phyloP scores from a whole-genome alignment of 305 asterid species.

The Fraxinus angustifolia region DNA sequence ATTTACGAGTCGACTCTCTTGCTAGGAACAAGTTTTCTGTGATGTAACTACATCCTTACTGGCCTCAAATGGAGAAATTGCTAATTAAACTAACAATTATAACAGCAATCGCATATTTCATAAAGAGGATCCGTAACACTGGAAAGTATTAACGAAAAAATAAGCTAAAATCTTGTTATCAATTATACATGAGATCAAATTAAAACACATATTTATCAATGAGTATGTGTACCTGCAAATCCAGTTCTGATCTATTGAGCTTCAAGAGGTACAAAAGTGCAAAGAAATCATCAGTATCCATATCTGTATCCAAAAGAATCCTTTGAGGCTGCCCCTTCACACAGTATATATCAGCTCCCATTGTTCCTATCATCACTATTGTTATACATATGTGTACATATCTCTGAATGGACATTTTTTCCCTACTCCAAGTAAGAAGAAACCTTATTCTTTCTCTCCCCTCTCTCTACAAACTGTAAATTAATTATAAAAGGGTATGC shows the following conservation, averaged over 20 bases:
- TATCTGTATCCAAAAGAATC: slow-evolving; percentile 79
- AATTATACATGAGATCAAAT: background rate
- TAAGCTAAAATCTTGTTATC: background rate
- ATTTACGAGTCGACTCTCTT: background rate
- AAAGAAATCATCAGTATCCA: slow-evolving; percentile 85
- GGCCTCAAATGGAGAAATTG: background rate
- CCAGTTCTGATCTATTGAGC: slow-evolving; percentile 62
- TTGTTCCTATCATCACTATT: slow-evolving; percentile 23
- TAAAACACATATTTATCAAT: background rate
- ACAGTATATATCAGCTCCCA: background rate
- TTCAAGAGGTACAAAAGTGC: slow-evolving; percentile 80
- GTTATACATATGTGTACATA: slow-evolving; percentile 15
- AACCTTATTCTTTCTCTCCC: background rate
- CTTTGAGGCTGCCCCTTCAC: slow-evolving; percentile 45
- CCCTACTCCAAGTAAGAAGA: background rate
- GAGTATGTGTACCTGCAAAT: slow-evolving; percentile 55
- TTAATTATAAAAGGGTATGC: background rate
- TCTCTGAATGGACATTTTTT: slow-evolving; percentile 30
- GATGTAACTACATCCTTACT: background rate
- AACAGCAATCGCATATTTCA: background rate
- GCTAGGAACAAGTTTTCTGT: background rate
- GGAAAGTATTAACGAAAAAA: background rate
- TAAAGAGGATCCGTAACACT: background rate
- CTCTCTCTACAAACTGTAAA: background rate
- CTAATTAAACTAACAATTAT: background rate